phyloP scores from a whole-genome alignment of 441 rosid genomes.

The Biscutella auriculata region DNA sequence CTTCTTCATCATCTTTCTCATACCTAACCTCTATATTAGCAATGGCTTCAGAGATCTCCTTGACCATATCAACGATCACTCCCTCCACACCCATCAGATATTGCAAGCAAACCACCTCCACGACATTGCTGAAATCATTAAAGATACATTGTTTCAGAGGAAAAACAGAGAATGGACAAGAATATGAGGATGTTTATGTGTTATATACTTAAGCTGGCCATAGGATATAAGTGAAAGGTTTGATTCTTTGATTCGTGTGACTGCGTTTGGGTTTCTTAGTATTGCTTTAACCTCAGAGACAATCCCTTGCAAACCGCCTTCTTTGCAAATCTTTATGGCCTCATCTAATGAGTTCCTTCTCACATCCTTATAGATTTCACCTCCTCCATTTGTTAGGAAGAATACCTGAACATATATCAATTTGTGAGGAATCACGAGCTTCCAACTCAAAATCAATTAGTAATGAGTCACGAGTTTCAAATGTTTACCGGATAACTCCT shows the following conservation, averaged over 20 bases:
- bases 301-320: constrained; percentile 42
- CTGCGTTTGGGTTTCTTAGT: constrained; percentile 32
- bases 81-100: constrained; percentile 43
- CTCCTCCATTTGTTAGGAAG: constrained; percentile 56
- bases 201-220: constrained; percentile 58
- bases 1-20: constrained; percentile 12
- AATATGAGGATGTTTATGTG: not conserved
- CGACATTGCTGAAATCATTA: constrained; percentile 32
- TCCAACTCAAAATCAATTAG: no score
- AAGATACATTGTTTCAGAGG: not conserved
- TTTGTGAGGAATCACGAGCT: no score
- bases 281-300: constrained; percentile 48
- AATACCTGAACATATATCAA: constrained; percentile 34
- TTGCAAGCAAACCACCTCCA: constrained; percentile 40
- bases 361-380: constrained; percentile 31
- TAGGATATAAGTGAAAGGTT: constrained; percentile 42
- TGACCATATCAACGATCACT: constrained; percentile 39
- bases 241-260: constrained; percentile 30
- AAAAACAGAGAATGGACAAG: not conserved
- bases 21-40: constrained; percentile 4
- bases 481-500: constrained; percentile 35
- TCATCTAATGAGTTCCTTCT: constrained; percentile 54
- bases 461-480: no score
- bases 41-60: constrained; percentile 33
- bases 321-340: constrained; percentile 41